phyloP scores from a whole-genome alignment of 345 rosid genomes.

The Dimocarpus longan region DNA sequence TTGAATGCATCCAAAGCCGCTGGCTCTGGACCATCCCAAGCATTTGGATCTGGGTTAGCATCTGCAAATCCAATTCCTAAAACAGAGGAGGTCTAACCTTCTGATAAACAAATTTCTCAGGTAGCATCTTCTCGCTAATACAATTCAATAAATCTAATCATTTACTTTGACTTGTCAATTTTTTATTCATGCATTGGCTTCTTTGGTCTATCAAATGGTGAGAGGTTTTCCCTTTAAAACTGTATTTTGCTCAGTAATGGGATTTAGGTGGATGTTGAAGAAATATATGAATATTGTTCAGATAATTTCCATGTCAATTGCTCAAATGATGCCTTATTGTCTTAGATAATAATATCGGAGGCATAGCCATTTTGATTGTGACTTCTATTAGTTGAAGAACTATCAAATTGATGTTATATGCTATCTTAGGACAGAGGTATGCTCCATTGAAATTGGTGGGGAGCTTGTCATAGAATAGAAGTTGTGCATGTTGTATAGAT shows the following conservation, averaged over 20 bases:
- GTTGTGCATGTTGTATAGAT: neutral
- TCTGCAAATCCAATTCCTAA: constrained; percentile 38
- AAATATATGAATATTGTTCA: neutral
- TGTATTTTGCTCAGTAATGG: neutral
- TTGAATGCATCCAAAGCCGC: constrained; percentile 23
- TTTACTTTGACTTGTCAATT: constrained; percentile 17
- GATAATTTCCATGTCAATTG: neutral
- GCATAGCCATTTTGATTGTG: neutral
- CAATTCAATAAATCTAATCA: constrained; percentile 2
- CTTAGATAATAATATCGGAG: constrained; percentile 1
- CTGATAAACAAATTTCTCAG: constrained; percentile 50
- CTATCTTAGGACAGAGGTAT: no score
- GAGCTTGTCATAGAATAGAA: neutral
- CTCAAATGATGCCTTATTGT: neutral
- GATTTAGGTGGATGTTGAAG: neutral
- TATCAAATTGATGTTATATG: neutral
- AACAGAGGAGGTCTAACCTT: constrained; percentile 42
- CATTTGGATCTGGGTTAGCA: constrained; percentile 36
- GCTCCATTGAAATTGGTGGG: neutral
- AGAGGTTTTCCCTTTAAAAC: neutral
- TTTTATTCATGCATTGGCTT: constrained; percentile 6
- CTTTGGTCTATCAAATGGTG: neutral
- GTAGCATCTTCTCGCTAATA: constrained; percentile 27
- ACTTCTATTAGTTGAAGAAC: neutral
- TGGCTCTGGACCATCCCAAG: constrained; percentile 41